These are phyloP conservation scores for Capillidium heterosporum DNA, from an alignment of 371 early-diverging fungal genomes.

Conservation along the genomic window DNA sequence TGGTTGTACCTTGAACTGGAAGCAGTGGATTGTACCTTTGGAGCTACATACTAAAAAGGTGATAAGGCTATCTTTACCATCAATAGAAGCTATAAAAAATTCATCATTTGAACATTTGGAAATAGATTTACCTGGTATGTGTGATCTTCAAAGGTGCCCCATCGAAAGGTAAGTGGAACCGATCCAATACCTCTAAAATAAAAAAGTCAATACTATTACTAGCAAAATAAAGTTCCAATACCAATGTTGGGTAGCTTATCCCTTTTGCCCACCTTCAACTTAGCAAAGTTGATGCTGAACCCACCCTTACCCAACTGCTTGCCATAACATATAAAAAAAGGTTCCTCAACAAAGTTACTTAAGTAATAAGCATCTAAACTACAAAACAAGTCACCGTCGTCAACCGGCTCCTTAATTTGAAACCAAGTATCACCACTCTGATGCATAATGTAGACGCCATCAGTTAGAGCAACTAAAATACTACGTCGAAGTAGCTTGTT, in stretches of 20 bases:
- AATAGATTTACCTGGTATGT: not conserved
- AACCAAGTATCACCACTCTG: not conserved
- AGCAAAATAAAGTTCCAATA: not conserved
- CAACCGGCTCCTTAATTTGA: not conserved
- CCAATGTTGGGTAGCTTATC: not conserved
- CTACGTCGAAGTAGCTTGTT: no score
- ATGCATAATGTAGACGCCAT: slow-evolving; percentile 3
- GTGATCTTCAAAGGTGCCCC: slow-evolving; percentile 2
- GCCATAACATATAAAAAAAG: slow-evolving; percentile 4
- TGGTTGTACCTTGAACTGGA: no score
- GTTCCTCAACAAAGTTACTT: not conserved
- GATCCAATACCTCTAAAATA: not conserved
- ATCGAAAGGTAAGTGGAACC: not conserved
- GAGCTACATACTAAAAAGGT: not conserved
- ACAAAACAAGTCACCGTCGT: not conserved
- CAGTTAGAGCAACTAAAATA: slow-evolving; percentile 3
- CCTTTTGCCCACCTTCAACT: not conserved
- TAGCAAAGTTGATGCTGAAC: not conserved
- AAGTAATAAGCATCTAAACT: slow-evolving; percentile 2
- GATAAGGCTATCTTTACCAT: not conserved
- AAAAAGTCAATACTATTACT: not conserved
- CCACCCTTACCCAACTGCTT: not conserved
- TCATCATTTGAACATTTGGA: not conserved
- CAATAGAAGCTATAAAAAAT: not conserved
- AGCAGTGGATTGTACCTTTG: not conserved